phyloP scores from a whole-genome alignment of 108 stramenopile species.

The Cyclostephanos invisitatus region DNA sequence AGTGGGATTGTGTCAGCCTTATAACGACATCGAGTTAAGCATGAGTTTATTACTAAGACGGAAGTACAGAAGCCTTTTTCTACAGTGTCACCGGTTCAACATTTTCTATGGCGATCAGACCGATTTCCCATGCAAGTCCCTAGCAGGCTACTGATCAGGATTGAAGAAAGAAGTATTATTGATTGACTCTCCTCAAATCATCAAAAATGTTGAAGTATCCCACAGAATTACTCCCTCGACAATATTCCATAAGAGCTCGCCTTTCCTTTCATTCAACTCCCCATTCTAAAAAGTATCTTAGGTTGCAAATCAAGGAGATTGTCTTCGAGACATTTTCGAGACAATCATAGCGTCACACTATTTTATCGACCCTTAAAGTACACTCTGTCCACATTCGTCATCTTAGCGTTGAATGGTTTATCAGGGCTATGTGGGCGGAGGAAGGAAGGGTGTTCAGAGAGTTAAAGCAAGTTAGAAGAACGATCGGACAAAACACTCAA shows the following conservation, averaged over 20 bases:
- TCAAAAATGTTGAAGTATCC: not conserved
- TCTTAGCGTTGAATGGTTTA: conserved; percentile 10
- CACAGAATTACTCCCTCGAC: conserved; percentile 9
- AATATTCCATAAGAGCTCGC: not conserved
- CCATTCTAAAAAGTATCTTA: conserved; percentile 11
- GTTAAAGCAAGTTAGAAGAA: not conserved
- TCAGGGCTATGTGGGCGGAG: not conserved
- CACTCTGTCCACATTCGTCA: conserved; percentile 6
- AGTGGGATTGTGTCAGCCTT: not conserved
- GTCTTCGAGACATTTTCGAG: conserved; percentile 12
- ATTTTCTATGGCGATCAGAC: not conserved
- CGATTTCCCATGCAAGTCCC: not conserved
- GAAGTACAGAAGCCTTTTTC: not conserved
- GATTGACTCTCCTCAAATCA: not conserved
- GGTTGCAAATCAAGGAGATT: not conserved
- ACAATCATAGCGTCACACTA: conserved; percentile 18
- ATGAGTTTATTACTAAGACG: not conserved
- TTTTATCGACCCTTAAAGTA: conserved; percentile 8
- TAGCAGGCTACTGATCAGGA: not conserved
- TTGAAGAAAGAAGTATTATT: not conserved
- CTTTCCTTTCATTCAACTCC: conserved; percentile 1
- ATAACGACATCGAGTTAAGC: not conserved
- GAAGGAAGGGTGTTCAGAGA: not conserved
- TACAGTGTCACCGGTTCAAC: not conserved
- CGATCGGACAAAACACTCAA: not conserved